Base-by-base conservation (phyloP, 345 rosid genomes). In the Gossypium rotundifolium region DNA sequence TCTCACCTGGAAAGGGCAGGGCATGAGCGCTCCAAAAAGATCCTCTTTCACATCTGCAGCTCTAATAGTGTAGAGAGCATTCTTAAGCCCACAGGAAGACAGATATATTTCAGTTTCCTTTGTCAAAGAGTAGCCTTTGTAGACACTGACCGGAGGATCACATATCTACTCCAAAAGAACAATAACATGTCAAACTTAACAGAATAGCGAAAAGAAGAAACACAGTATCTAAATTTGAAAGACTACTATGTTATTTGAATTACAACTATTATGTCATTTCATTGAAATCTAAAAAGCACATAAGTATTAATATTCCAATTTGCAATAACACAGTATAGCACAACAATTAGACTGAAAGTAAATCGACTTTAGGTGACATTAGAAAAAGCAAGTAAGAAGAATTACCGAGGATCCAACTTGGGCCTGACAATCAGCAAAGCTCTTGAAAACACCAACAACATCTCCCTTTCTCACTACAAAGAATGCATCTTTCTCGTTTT, bases 391-490 rank as follows among this genome's bases (percentile, higher is more conserved):
- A 2, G 17, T 11, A 65, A 40, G 74, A 48, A 71, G 59, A 64
- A 79, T 46, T 79, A 92, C 99, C 81, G 97, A 94, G 20, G 89
- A 87, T 71, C 98, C 97, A 73, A 85, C 84, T 87, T 95, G 99
- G 74, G 94, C 89, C 70, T 85, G 93, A 73, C 98, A 93, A 70
- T 91, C 96, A 55, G 69, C 52, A 53, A 93, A 80, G 68, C 79
- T 89, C 80, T 85, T 87, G 75, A 88, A 93, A 68, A 93, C 85
- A 42, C 96, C 98, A 70, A 90, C 89, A 49, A 88, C 54, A 65
- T 93, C 94, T 77, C 98, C 97, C 81, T 95, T 95, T 83, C 98
- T 71, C 72, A 95, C 96, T 33, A 95, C 88, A 52, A 84, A 93
- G 83, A 93, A 91, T 9, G 87, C 85, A 70, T 91, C 91, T 25